phyloP scores from a whole-genome alignment of 139 green algal species.

The Chlorella sp. region DNA sequence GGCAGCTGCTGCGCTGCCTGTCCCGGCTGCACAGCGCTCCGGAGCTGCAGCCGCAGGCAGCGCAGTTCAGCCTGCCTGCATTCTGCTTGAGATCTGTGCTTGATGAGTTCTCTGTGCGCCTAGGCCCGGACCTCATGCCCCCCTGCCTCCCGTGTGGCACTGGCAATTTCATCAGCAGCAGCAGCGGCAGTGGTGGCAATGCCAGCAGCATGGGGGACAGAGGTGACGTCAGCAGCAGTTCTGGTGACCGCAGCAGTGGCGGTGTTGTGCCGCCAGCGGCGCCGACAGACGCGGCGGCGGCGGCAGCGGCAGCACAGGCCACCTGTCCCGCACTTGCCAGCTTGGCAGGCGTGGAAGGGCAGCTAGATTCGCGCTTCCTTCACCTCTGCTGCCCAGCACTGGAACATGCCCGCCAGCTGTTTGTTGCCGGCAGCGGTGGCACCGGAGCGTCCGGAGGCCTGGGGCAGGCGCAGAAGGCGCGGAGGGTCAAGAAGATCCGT shows the following conservation, averaged over 20 bases:
- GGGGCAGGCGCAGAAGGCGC: neutral
- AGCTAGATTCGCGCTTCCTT: slow-evolving; percentile 55
- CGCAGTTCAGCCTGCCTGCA: slow-evolving; percentile 34
- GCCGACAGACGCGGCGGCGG: neutral
- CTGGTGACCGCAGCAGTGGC: neutral
- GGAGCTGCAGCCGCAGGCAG: slow-evolving; percentile 22
- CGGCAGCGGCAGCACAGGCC: neutral
- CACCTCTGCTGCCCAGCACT: slow-evolving; percentile 67
- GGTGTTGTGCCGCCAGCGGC: neutral
- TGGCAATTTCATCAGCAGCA: neutral
- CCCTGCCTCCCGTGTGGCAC: neutral
- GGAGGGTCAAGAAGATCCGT: slow-evolving; percentile 35
- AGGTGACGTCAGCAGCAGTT: neutral
- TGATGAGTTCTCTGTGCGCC: slow-evolving; percentile 40
- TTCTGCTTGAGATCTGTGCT: slow-evolving; percentile 55
- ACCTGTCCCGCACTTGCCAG: neutral
- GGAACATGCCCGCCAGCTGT: slow-evolving; percentile 36
- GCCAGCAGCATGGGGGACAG: neutral
- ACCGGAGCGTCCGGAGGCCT: neutral
- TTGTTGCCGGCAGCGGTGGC: neutral
- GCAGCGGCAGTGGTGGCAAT: too few relatives aligned
- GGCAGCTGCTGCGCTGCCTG: slow-evolving; percentile 32
- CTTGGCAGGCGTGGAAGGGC: slow-evolving; percentile 40
- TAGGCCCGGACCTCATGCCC: slow-evolving; percentile 10
- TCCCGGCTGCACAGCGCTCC: slow-evolving; percentile 32